Base-by-base conservation (phyloP, 2,329 filamentous ascomycete genomes). In the Colletotrichum lini region DNA sequence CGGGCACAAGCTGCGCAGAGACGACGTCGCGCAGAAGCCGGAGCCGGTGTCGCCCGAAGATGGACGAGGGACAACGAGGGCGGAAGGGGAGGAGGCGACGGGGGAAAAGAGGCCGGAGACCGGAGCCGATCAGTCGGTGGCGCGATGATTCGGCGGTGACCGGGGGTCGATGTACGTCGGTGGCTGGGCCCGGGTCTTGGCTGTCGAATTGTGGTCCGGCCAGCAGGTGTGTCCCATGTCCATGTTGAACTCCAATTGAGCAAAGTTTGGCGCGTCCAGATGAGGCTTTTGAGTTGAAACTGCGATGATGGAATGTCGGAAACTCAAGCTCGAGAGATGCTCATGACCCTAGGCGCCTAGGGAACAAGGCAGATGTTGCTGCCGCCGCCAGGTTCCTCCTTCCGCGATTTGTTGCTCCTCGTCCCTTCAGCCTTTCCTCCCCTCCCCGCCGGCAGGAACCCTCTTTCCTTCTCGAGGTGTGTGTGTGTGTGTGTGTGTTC, bases 1-100 rank as follows among this genome's bases (percentile, higher is more conserved):
- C 23, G 72, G 72, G 0, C 52, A n/a, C 56, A 64, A 35, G 52
- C 21, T 72, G 26, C 64, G 64, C 23, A 73, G 60, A 40, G 72
- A 72, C n/a, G 52, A 35, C 13, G 26, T 45, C 12, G 38, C 42
- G 10, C 49, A 40, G 21, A 53, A 65, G 40, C 60, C 66, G 38
- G 40, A 35, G 40, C 66, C 70, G 26, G 47, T 38, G 45, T 67
- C 68, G 38, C 68, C 57, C 64, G 68, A 70, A 47, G 68, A 57
- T 8, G 64, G 57, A 23, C 64, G 62, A 45, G 50, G 50, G 42
- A 12, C 23, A 4, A 13, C 0, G 4, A 23, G 10, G n/a, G n/a
- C 53, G 35, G 53, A 56, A 23, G 16, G 42, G 42, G 50, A 42
- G 16, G 26, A 53, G 60, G 42, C 4, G 38, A 38, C 44, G 15